Percentiles rank a stretch among this genome's conserved stretches.
phyloP scores from a whole-genome alignment of 768 basidiomycete genomes.

The Pisolithus tinctorius region DNA sequence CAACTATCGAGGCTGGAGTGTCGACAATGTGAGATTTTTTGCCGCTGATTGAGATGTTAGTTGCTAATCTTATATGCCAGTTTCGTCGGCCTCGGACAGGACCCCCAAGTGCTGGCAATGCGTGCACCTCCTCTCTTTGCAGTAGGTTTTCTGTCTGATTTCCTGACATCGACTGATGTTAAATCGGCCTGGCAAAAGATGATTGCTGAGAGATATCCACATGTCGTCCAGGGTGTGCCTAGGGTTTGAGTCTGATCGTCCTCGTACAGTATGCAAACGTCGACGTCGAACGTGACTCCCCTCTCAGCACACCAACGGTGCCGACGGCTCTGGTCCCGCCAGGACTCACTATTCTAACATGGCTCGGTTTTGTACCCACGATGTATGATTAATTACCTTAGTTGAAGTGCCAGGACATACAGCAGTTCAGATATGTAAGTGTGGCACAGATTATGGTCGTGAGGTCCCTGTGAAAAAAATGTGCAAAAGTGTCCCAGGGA shows the following conservation, averaged over 20 bases:
- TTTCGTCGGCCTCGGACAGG: constrained; percentile 81
- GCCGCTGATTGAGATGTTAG: neutral
- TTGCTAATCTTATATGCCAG: constrained; percentile 25
- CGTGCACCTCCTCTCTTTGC: constrained; percentile 67
- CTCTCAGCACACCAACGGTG: too few relatives aligned
- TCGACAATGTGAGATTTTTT: constrained; percentile 62
- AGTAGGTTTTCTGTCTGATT: constrained; percentile 28
- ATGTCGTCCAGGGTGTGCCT: constrained; percentile 60
- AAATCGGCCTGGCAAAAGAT: constrained; percentile 32
- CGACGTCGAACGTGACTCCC: too few relatives aligned
- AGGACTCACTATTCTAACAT: too few relatives aligned
- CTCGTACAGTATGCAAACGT: too few relatives aligned
- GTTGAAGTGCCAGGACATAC: neutral
- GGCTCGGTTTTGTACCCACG: neutral
- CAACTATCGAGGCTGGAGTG: constrained; percentile 79
- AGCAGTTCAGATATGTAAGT: too few relatives aligned
- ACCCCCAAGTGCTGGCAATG: constrained; percentile 68
- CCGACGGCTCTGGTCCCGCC: too few relatives aligned
- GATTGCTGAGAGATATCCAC: constrained; percentile 62
- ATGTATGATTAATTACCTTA: neutral
- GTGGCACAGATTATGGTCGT: too few relatives aligned
- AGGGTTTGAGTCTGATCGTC: constrained; percentile 4
- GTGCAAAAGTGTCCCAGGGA: constrained; percentile 20
- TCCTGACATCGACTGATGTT: constrained; percentile 4
- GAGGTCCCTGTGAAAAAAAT: neutral